Conservation (phyloP, 768 basidiomycete genomes). For the Podaxis mareebaensis region DNA sequence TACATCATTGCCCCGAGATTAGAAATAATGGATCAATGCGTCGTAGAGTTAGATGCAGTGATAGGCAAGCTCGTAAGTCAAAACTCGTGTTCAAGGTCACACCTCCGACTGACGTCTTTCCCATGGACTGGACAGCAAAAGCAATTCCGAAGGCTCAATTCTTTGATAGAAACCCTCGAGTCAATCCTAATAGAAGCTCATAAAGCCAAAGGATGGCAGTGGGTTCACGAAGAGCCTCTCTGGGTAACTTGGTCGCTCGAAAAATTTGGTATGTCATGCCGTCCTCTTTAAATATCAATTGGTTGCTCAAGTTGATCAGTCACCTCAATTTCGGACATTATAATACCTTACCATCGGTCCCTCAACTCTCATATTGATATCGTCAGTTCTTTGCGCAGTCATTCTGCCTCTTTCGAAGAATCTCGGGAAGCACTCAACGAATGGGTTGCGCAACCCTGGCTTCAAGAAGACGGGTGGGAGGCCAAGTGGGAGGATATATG, state of each 20-base stretch:
- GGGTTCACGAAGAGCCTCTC: constrained; percentile 70
- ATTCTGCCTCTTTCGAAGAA: constrained; percentile 69
- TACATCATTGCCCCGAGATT: constrained; percentile 68
- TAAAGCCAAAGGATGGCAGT: constrained; percentile 69
- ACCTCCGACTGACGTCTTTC: neutral
- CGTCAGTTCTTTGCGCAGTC: constrained; percentile 57
- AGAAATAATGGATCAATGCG: constrained; percentile 63
- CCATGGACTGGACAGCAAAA: constrained; percentile 49
- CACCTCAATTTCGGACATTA: constrained; percentile 51
- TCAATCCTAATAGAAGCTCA: constrained; percentile 65
- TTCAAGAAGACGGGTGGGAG: constrained; percentile 71
- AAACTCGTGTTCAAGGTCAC: neutral
- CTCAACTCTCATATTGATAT: constrained; percentile 56
- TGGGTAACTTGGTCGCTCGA: constrained; percentile 85
- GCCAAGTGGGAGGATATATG: constrained; percentile 79
- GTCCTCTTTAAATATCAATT: neutral
- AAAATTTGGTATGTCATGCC: constrained; percentile 59
- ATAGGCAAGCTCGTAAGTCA: constrained; percentile 64
- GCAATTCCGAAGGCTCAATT: constrained; percentile 67
- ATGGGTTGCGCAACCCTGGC: constrained; percentile 71
- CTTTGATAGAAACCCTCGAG: constrained; percentile 66
- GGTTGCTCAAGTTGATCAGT: constrained; percentile 37
- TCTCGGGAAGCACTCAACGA: constrained; percentile 60
- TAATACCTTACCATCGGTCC: constrained; percentile 69
- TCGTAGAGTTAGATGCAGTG: constrained; percentile 58